Conservation (phyloP, 306 rosid genomes). For the Vigna nakashimae region DNA sequence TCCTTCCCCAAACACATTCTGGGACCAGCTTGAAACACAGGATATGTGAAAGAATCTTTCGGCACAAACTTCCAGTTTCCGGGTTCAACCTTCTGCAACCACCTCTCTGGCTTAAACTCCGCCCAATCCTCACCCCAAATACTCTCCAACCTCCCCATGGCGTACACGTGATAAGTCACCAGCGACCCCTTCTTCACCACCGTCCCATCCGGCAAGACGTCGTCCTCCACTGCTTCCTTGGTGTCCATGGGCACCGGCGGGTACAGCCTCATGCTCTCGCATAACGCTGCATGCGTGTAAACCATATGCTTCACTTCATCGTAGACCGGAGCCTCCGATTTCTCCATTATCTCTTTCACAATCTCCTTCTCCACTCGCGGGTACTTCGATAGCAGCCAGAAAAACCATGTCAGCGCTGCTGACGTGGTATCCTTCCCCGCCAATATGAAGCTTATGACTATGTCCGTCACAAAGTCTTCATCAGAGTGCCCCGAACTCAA, state of each 20-base stretch:
- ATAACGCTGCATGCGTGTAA: slow-evolving; percentile 75
- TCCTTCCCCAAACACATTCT: slow-evolving; percentile 83
- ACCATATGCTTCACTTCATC: slow-evolving; percentile 74
- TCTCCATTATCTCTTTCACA: slow-evolving; percentile 55
- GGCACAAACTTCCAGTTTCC: slow-evolving; percentile 61
- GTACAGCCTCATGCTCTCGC: slow-evolving; percentile 83
- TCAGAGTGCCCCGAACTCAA: slow-evolving; percentile 54
- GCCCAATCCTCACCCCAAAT: slow-evolving; percentile 79
- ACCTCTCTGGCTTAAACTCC: slow-evolving; percentile 72
- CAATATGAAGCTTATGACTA: slow-evolving; percentile 65
- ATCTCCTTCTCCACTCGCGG: slow-evolving; percentile 49
- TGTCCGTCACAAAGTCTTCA: slow-evolving; percentile 56
- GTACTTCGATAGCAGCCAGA: slow-evolving; percentile 60
- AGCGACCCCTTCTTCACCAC: slow-evolving; percentile 44
- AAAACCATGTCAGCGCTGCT: slow-evolving; percentile 67
- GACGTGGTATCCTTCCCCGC: slow-evolving; percentile 72
- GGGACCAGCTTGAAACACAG: slow-evolving; percentile 89
- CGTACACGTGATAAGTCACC: slow-evolving; percentile 54
- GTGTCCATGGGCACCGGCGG: slow-evolving; percentile 71
- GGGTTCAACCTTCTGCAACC: slow-evolving; percentile 50
- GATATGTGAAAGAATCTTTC: slow-evolving; percentile 57
- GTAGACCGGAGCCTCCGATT: slow-evolving; percentile 33
- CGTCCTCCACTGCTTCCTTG: slow-evolving; percentile 56
- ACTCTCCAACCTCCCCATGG: slow-evolving; percentile 69
- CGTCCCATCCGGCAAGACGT: slow-evolving; percentile 74